Evolutionary conservation across 805 yeast species (phyloP), one percentile per base, ranked within the genome.

Genomic region (Isabelozyma pseudorhagii): DNA sequence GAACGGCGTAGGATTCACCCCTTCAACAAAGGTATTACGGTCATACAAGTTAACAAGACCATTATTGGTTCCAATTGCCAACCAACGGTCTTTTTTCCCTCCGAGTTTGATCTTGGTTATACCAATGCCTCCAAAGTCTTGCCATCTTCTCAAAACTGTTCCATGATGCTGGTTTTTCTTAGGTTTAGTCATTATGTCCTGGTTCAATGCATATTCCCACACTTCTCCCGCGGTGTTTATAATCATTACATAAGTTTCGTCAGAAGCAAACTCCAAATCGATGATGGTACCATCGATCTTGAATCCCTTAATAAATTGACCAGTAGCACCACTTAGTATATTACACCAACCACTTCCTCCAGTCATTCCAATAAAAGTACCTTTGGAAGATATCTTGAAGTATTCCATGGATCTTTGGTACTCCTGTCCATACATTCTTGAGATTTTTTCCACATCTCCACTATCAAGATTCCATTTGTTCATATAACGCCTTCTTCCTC

Each of bases 271-370:
- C 29, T 78, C 91, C 60, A 92, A 83, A 67, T 94, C 99, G 6
- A 87, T 83, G 41, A 92, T 72, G 1, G 81, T 80, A 5, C 97
- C 98, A 63, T 94, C 97, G 29, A 91, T 80, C 65, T 93, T 93
- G 62, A 90, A 90, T 2, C 93, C 96, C 43, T 82, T 79, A 17
- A 89, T 64, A 87, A 94, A 92, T 58, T 88, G 91, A n/a, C 96
- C 96, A 0, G 89, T 85, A 6, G 72, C 59, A 1, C 94, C 86
- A 44, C 85, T 83, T 29, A 94, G 62, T 5, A 96, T 63, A 63
- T 93, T 93, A 53, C 94, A 78, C 94, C 97, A 93, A 34, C 99
- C 99, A 49, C 85, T 82, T 53, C 83, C 83, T 58, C 98, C 99
- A 38, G 81, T 74, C 44, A 94, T 69, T 2, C 90, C 96, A 36